Evolutionary conservation across 2,329 filamentous ascomycete species (phyloP), one percentile per base, ranked within the genome.

Genomic region (Tolypocladium ophioglossoides): DNA sequence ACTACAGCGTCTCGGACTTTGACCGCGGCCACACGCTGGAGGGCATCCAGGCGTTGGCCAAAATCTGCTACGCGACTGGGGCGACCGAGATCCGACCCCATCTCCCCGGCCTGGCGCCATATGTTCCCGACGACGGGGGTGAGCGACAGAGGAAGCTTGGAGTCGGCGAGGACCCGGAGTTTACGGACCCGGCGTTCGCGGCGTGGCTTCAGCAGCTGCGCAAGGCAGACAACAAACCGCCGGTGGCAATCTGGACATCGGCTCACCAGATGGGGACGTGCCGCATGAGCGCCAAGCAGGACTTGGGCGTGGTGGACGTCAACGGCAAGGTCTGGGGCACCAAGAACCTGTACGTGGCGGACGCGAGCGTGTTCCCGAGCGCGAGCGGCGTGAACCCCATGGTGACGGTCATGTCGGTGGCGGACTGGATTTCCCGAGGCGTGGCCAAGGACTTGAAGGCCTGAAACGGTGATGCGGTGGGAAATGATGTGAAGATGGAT

Each of bases 181-280:
- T 83, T 60, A 80, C 78, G 39, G 82, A 88, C 60, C 68, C 76
- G 1, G 69, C 65, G 1, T 89, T 91, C 68, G 72, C 74, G 34
- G 70, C 73, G 9, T 91, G 86, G 86, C 69, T 88, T 2, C 65
- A 66, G 7, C 65, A 72, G 52, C 56, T 85, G 14, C 68, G 76
- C 54, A 64, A 64, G 38, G 70, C 80, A 22, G 75, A 78, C 40
- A 78, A 77, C 50, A 72, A 70, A 55, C 73, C 75, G 20, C 79
- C 80, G 0, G 71, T 76, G 34, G 73, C 75, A 24, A 66, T 72
- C n/a, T 88, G 82, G 62, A 71, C 76, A 34, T 86, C 83, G n/a
- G 88, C 87, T 20, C 88, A 92, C 68, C 88, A 91, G 72, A 91
- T 91, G 87, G 85, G 87, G 24, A 82, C 82, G 11, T 89, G 85